Percentiles rank a stretch among this genome's conserved stretches.
These are phyloP conservation scores for Leucosporidium creatinivorum DNA, from an alignment of 768 basidiomycete genomes.

Conservation along the genomic window DNA sequence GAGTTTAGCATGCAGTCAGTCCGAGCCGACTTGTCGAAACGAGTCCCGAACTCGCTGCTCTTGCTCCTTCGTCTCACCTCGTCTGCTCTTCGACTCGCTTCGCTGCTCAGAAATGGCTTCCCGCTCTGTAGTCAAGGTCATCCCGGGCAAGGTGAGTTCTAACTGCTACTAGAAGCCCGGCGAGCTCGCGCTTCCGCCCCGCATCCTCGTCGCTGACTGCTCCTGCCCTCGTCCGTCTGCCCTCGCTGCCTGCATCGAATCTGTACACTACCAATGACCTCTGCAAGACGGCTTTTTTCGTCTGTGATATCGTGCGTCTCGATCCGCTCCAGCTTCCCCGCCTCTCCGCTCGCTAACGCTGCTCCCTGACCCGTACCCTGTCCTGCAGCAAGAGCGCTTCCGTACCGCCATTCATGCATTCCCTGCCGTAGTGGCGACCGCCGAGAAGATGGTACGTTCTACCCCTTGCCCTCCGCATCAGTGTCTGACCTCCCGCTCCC, in stretches of 20 bases:
- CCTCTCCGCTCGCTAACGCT: conserved; percentile 24
- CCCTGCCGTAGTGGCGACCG: conserved; percentile 59
- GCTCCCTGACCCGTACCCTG: conserved; percentile 33
- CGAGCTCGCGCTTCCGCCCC: too few relatives aligned
- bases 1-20: too few relatives aligned
- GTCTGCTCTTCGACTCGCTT: too few relatives aligned
- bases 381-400: conserved; percentile 28
- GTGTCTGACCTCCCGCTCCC: conserved; percentile 47
- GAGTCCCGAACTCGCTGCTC: too few relatives aligned
- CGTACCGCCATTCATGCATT: conserved; percentile 56
- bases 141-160: conserved; percentile 36
- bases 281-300: conserved; percentile 54
- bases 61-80: too few relatives aligned
- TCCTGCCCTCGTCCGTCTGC: too few relatives aligned
- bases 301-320: conserved; percentile 75
- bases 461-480: conserved; percentile 44
- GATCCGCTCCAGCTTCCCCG: conserved; percentile 44
- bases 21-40: too few relatives aligned
- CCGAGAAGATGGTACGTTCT: conserved; percentile 63
- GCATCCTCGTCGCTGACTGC: conserved; percentile 41
- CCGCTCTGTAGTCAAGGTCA: conserved; percentile 30
- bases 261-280: too few relatives aligned
- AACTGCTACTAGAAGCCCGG: too few relatives aligned
- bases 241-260: too few relatives aligned
- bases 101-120: too few relatives aligned